Conservation (phyloP, 1,284 basidiomycete genomes). For the Apiotrichum sp. region DNA sequence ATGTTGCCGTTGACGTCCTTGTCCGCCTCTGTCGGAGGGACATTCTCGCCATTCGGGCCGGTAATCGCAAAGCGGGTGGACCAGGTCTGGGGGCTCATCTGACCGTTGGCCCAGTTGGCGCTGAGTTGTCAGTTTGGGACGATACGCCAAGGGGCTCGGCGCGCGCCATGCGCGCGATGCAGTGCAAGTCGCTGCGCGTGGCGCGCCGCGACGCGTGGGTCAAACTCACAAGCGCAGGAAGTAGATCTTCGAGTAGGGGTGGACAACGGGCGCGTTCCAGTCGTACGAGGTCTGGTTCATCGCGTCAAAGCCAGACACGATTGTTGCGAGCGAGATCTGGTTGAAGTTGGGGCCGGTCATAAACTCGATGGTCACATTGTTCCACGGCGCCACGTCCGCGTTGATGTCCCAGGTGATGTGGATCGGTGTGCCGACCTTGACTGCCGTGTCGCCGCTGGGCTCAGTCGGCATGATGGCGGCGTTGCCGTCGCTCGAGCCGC, state of each 20-base stretch:
- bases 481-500: background rate
- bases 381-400: constrained; percentile 40
- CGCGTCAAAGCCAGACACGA: constrained; percentile 40
- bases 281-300: constrained; percentile 24
- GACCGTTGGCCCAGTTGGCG: constrained; percentile 20
- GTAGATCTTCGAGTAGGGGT: constrained; percentile 47
- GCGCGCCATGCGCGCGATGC: no score
- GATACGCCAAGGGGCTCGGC: no score
- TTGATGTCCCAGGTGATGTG: constrained; percentile 36
- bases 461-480: constrained; percentile 44
- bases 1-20: constrained; percentile 1
- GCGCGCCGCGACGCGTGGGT: no score
- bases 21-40: constrained; percentile 28
- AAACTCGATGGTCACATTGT: constrained; percentile 39
- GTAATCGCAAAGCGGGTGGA: constrained; percentile 48
- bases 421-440: constrained; percentile 35
- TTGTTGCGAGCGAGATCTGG: constrained; percentile 20
- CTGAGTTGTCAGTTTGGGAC: constrained; percentile 1
- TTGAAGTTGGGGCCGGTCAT: constrained; percentile 44
- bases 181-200: background rate
- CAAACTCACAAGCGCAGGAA: constrained; percentile 45
- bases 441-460: constrained; percentile 36
- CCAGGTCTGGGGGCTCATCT: constrained; percentile 29
- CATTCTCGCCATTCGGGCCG: constrained; percentile 30
- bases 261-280: constrained; percentile 38